Evolutionary conservation across 2,329 filamentous ascomycete species (phyloP).

Genomic region (Cercospora canescens): DNA sequence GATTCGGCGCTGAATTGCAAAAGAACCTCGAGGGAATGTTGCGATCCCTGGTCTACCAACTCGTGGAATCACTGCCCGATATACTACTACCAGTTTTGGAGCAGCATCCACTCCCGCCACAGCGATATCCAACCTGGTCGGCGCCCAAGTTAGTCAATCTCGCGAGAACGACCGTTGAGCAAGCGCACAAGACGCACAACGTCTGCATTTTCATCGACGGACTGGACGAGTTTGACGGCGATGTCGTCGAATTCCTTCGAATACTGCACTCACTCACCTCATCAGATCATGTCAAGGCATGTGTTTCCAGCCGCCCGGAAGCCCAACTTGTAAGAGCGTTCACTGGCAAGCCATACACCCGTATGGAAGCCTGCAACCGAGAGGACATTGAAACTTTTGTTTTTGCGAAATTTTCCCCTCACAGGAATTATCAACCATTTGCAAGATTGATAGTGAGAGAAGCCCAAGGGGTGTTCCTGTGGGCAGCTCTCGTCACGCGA

Average conservation of each 20-base stretch:
- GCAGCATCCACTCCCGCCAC: background rate
- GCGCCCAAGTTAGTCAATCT: background rate
- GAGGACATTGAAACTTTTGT: background rate
- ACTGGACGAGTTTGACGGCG: constrained; percentile 19
- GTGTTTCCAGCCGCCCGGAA: background rate
- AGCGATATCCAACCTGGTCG: constrained; percentile 10
- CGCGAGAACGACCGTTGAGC: constrained; percentile 1
- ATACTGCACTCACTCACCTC: background rate
- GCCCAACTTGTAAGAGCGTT: background rate
- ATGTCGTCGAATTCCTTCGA: constrained; percentile 1
- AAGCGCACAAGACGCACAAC: background rate
- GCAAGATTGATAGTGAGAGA: background rate
- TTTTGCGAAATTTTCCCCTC: background rate
- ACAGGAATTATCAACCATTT: background rate
- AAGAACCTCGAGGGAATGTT: constrained; percentile 17
- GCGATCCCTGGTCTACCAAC: constrained; percentile 17
- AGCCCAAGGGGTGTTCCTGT: constrained; percentile 18
- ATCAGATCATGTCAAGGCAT: background rate
- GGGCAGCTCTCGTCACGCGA: constrained; percentile 14
- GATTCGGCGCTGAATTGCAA: constrained; percentile 11
- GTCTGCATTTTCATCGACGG: constrained; percentile 26
- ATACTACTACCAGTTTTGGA: background rate
- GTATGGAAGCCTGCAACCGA: background rate
- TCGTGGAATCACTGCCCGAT: background rate
- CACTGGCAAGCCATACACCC: background rate